Evolutionary conservation across 768 basidiomycete species (phyloP).

Genomic region (Leucosporidium yakuticum): DNA sequence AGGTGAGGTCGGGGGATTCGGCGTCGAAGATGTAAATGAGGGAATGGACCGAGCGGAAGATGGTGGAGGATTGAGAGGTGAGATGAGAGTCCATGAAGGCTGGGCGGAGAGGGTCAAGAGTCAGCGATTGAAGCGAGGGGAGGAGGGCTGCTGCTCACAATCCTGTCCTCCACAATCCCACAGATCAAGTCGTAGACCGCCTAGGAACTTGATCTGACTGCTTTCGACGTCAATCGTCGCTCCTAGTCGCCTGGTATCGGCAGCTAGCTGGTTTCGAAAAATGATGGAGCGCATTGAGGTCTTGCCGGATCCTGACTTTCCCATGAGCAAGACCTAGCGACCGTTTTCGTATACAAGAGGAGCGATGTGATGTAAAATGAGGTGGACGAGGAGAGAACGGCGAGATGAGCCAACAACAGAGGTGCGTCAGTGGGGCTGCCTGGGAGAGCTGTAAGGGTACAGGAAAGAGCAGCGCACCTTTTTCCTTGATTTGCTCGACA

Average conservation of each 20-base stretch:
- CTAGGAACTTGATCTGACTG: conserved; percentile 93
- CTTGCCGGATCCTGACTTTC: conserved; percentile 64
- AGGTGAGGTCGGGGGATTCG: conserved; percentile 68
- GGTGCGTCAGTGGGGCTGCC: too few species aligned
- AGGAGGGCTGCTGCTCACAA: conserved; percentile 21
- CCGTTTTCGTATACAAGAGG: background rate
- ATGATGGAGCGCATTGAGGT: conserved; percentile 99
- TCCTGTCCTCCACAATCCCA: conserved; percentile 99
- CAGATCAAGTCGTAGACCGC: conserved; percentile 87
- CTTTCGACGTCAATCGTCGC: conserved; percentile 98
- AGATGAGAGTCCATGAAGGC: conserved; percentile 98
- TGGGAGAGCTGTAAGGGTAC: too few species aligned
- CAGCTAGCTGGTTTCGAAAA: conserved; percentile 92
- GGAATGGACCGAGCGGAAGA: conserved; percentile 93
- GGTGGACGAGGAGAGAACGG: background rate
- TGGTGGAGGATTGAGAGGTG: conserved; percentile 80
- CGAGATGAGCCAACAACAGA: too few species aligned
- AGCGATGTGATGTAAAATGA: background rate
- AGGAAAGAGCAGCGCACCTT: conserved; percentile 11
- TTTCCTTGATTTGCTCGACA: conserved; percentile 32
- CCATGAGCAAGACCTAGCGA: conserved; percentile 96
- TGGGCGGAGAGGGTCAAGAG: background rate
- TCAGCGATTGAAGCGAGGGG: background rate
- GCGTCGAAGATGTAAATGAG: conserved; percentile 99
- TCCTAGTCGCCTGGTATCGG: conserved; percentile 80